Evolutionary conservation across 2,329 filamentous ascomycete species (phyloP).

Genomic region (Alternaria conjuncta): DNA sequence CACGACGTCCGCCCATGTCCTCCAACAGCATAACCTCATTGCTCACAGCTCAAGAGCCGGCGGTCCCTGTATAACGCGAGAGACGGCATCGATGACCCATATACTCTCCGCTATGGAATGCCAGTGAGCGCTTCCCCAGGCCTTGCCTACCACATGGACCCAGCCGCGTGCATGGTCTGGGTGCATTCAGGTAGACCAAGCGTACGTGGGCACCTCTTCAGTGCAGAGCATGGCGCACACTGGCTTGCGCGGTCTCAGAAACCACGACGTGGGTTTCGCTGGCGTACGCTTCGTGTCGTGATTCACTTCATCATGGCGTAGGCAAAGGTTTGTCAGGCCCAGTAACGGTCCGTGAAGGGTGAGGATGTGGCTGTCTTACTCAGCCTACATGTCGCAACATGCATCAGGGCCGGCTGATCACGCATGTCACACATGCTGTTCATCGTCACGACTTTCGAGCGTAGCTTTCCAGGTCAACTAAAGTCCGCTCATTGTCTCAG

Average conservation of each 20-base stretch:
- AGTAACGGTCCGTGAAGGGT: not conserved
- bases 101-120: too few species aligned
- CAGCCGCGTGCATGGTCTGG: not conserved
- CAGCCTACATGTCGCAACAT: not conserved
- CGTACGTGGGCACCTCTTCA: not conserved
- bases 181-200: not conserved
- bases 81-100: too few species aligned
- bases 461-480: not conserved
- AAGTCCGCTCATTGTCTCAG: not conserved
- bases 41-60: not conserved
- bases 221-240: not conserved
- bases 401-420: not conserved
- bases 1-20: not conserved
- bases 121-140: not conserved
- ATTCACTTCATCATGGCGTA: not conserved
- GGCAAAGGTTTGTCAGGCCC: not conserved
- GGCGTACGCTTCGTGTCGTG: not conserved
- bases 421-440: not conserved
- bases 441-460: not conserved
- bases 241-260: not conserved
- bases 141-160: not conserved
- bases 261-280: not conserved
- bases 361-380: not conserved
- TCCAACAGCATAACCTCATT: not conserved
- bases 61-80: too few species aligned